Percentiles rank a stretch among this genome's conserved stretches.
These are phyloP conservation scores for Bolboschoenus planiculmis DNA, from an alignment of 176 grass and related monocot species.

Conservation along the genomic window DNA sequence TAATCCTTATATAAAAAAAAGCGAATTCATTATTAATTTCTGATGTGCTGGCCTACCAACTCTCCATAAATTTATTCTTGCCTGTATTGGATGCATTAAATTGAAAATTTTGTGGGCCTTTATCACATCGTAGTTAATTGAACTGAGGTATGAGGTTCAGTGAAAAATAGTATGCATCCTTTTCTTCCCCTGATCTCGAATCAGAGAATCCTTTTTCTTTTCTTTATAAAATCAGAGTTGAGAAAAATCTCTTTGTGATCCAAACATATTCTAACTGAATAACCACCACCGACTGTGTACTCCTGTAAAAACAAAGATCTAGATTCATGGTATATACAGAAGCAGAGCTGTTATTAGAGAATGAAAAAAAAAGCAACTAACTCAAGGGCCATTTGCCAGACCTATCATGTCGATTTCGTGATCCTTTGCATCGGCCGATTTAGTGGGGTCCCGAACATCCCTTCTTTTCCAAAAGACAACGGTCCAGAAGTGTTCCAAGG, in stretches of 20 bases:
- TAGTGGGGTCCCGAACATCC: slow-evolving; percentile 25
- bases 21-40: too few relatives aligned
- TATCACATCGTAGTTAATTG: neutral
- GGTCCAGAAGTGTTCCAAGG: slow-evolving; percentile 13
- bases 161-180: neutral
- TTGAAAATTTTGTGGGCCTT: neutral
- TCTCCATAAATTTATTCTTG: neutral
- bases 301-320: neutral
- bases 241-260: too few relatives aligned
- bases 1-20: too few relatives aligned
- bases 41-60: too few relatives aligned
- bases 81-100: neutral
- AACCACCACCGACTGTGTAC: neutral
- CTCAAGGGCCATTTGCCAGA: neutral
- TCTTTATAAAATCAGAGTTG: neutral
- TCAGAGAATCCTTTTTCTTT: neutral
- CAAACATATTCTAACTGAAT: too few relatives aligned
- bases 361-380: neutral
- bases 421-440: slow-evolving; percentile 33
- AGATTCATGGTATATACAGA: neutral
- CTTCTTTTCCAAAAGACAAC: slow-evolving; percentile 1
- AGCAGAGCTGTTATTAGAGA: neutral
- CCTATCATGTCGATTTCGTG: slow-evolving; percentile 21
- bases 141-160: neutral
- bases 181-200: neutral